Conservation (phyloP, 495 filamentous ascomycete genomes). For the Hypoxylon cercidicola region DNA sequence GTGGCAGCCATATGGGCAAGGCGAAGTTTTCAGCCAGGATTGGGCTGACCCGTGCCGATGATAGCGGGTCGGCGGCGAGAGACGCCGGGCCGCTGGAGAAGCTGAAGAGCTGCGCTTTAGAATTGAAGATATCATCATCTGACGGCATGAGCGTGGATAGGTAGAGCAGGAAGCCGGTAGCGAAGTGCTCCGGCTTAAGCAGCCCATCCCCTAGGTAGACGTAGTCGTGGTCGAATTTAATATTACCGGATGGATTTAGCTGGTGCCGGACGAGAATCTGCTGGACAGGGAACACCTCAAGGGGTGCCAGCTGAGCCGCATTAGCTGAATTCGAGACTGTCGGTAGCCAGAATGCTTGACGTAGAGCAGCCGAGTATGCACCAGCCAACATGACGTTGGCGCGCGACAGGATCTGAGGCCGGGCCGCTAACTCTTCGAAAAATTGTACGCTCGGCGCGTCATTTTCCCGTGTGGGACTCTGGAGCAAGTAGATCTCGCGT, state of each 20-base stretch:
- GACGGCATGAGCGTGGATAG: background rate
- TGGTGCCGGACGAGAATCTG: slow-evolving; percentile 6
- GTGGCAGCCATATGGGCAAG: background rate
- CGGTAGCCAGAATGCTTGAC: slow-evolving; percentile 2
- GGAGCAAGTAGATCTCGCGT: slow-evolving; percentile 12
- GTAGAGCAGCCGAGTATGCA: slow-evolving; percentile 6
- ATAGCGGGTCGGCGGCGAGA: background rate
- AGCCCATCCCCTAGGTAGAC: slow-evolving; percentile 14
- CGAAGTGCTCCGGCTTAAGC: slow-evolving; percentile 16
- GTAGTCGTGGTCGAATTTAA: slow-evolving; percentile 1
- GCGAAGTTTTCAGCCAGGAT: slow-evolving; percentile 5
- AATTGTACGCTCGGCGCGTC: slow-evolving; percentile 3
- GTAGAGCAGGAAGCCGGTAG: slow-evolving; percentile 18
- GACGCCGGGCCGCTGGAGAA: slow-evolving; percentile 1
- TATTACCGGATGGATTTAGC: background rate
- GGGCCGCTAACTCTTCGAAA: background rate
- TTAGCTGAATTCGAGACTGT: background rate
- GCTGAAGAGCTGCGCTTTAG: background rate
- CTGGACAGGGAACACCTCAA: slow-evolving; percentile 6
- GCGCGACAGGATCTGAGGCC: background rate
- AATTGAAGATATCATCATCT: background rate
- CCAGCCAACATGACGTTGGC: slow-evolving; percentile 2
- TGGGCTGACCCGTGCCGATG: background rate
- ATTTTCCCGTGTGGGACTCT: background rate
- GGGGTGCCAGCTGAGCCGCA: background rate